Percentiles rank a stretch among this genome's conserved stretches.
Conservation (phyloP, 345 rosid species). For the Alliaria petiolata region DNA sequence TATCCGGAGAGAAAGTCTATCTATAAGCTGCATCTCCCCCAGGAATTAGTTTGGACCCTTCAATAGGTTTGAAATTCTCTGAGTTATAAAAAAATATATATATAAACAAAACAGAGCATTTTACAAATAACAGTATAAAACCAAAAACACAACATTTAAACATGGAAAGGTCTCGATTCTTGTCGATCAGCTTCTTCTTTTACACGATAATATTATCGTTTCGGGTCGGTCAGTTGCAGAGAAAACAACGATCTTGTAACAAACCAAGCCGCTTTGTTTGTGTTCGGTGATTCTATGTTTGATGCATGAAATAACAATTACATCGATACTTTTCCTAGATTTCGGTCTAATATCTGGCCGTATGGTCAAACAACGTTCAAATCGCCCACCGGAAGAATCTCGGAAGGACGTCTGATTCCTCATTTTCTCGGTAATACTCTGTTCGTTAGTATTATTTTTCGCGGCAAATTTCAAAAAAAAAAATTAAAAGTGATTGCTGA, state of each 20-base stretch:
- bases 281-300: constrained; percentile 48
- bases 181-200: not conserved
- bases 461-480: not conserved
- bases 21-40: too few relatives aligned
- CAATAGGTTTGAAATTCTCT: too few relatives aligned
- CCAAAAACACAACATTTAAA: not conserved
- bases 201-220: not conserved
- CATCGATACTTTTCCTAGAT: constrained; percentile 26
- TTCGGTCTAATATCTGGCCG: constrained; percentile 33
- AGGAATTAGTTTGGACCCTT: too few relatives aligned
- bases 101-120: not conserved
- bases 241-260: constrained; percentile 2
- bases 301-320: constrained; percentile 47
- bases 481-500: not conserved
- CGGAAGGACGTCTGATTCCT: constrained; percentile 39
- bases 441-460: not conserved
- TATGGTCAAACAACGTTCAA: constrained; percentile 41
- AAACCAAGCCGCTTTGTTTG: constrained; percentile 33
- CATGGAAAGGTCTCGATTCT: not conserved
- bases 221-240: not conserved
- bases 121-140: not conserved
- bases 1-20: not conserved
- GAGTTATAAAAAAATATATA: not conserved
- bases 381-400: constrained; percentile 40
- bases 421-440: constrained; percentile 39